Evolutionary conservation across 371 early-diverging fungal genomes (phyloP).

Genomic region (Blastocladiella emersonii): DNA sequence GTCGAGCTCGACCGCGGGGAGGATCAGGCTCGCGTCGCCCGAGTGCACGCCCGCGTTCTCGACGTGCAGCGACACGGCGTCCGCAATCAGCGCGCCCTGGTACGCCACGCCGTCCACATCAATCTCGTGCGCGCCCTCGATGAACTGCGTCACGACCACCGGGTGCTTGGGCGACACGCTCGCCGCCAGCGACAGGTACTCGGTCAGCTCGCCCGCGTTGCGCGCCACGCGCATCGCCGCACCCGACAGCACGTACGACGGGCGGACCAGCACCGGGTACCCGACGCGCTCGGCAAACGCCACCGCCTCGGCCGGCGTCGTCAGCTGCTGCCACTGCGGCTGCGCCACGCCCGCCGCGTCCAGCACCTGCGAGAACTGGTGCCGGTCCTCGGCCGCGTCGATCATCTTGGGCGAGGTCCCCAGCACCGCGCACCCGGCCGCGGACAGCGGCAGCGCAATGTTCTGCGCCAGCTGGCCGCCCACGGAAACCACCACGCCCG

Average conservation of each 20-base stretch:
- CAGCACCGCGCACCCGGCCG: constrained; percentile 71
- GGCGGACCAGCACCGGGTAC: constrained; percentile 86
- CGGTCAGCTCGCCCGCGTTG: constrained; percentile 56
- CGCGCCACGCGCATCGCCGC: constrained; percentile 93
- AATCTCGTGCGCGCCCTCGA: constrained; percentile 88
- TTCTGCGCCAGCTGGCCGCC: constrained; percentile 96
- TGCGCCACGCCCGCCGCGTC: constrained; percentile 91
- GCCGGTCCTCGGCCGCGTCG: constrained; percentile 85
- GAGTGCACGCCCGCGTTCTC: constrained; percentile 96
- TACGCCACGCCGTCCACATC: constrained; percentile 91
- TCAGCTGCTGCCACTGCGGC: constrained; percentile 86
- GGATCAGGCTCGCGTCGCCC: constrained; percentile 87
- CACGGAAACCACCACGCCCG: constrained; percentile 78
- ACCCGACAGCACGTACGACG: constrained; percentile 89
- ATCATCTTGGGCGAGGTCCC: constrained; percentile 90
- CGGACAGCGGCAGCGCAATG: constrained; percentile 73
- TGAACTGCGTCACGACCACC: constrained; percentile 90
- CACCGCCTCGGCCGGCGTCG: constrained; percentile 64
- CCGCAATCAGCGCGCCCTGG: constrained; percentile 73
- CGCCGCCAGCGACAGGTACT: constrained; percentile 68
- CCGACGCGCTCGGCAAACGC: constrained; percentile 70
- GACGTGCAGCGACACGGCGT: constrained; percentile 84
- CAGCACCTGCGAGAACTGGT: constrained; percentile 87
- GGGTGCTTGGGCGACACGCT: constrained; percentile 83
- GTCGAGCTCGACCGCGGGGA: constrained; percentile 83